Base-by-base conservation (phyloP, 371 early-diverging fungal genomes). In the Actinomortierella wolfii region DNA sequence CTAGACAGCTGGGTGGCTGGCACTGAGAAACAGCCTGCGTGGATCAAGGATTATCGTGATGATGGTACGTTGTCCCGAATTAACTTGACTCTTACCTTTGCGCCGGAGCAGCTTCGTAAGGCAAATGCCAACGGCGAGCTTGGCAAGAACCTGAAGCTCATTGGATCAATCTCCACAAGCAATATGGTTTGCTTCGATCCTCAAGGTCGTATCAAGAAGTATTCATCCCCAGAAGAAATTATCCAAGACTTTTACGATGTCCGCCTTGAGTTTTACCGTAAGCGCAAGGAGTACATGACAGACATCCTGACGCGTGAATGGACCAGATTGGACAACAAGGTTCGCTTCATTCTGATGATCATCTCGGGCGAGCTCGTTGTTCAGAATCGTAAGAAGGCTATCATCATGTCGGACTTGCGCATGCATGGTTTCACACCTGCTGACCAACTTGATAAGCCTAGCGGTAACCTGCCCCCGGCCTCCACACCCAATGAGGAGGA, bases 161-260 rank as follows among this genome's bases (percentile, higher is more conserved):
- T 81, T 4, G 80, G 84, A 9, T 76, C 85, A 3, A 82, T 99
- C 23, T 59, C 88, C 14, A 92, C 92, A 0, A 87, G 85, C 21
- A 99, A 99, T 75, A 89, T 99, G 89, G 98, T 99, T 3, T 98
- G 97, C 73, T 99, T 99, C 78, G 97, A 99, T 80, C 76, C 82
- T 18, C 84, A 95, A 24, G 97, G 95, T 4, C 87, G 92, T 20
- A 88, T 99, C 54, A 89, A 89, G 67, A 93, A 91, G 76, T 99
- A 99, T 73, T 64, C 68, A 4, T 81, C 81, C 1, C 81, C 94
- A 1, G 86, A 90, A 57, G 95, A 96, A 28, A 95, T 99, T 45
- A 63, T 99, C 23, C 75, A 80, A 53, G 99, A 99, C 57, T 99
- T 99, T 77, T 99, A 92, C 74, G 79, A 85, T 15, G 77, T 99